Evolutionary conservation across 371 early-diverging fungal genomes (phyloP).

Genomic region (Apophysomyces variabilis): DNA sequence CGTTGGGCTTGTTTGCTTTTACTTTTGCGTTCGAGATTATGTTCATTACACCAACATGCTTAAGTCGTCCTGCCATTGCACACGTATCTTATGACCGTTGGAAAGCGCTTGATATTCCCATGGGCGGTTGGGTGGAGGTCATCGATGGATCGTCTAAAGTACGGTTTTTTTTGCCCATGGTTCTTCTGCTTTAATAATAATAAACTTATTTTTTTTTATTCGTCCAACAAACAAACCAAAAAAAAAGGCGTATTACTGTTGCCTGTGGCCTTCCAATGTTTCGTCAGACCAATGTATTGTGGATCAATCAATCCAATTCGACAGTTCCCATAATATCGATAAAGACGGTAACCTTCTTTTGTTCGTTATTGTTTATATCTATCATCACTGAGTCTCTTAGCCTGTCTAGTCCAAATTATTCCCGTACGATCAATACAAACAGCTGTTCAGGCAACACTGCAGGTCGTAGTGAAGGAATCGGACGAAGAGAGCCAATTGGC

Average conservation of each 20-base stretch:
- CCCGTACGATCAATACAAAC: slow-evolving; percentile 14
- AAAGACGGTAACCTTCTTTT: slow-evolving; percentile 2
- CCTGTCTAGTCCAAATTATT: slow-evolving; percentile 10
- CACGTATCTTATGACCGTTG: slow-evolving; percentile 25
- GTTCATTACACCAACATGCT: slow-evolving; percentile 3
- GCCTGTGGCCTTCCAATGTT: slow-evolving; percentile 35
- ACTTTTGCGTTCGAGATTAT: neutral
- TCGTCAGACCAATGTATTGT: slow-evolving; percentile 19
- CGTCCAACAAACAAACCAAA: no score
- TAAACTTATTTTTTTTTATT: neutral
- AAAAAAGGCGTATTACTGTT: slow-evolving; percentile 29
- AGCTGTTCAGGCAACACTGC: slow-evolving; percentile 24
- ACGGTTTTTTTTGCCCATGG: neutral
- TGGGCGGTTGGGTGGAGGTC: slow-evolving; percentile 33
- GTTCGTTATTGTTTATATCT: slow-evolving; percentile 2
- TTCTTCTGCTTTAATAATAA: neutral
- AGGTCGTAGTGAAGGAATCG: slow-evolving; percentile 16
- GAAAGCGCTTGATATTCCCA: slow-evolving; percentile 9
- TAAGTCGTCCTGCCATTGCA: slow-evolving; percentile 29
- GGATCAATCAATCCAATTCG: slow-evolving; percentile 17
- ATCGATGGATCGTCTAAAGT: slow-evolving; percentile 13
- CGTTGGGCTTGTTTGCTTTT: neutral
- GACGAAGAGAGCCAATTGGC: slow-evolving; percentile 27
- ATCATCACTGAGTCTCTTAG: neutral
- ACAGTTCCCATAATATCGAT: neutral